Evolutionary conservation across 108 stramenopile species (phyloP).

Genomic region (Parietichytrium sp.): DNA sequence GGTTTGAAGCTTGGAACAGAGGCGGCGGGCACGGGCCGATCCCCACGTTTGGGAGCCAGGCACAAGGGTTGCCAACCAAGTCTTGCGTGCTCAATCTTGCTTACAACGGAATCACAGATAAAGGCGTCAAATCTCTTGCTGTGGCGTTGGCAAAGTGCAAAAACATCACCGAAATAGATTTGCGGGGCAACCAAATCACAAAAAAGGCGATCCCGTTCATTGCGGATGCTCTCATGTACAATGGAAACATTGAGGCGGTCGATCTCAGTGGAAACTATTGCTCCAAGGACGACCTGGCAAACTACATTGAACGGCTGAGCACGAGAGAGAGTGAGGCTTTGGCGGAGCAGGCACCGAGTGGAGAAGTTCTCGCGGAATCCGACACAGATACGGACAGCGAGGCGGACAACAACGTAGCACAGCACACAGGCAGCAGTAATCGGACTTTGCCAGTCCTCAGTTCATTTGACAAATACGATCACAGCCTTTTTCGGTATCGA

Average conservation of each 20-base stretch:
- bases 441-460: neutral
- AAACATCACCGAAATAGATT: constrained; percentile 21
- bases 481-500: neutral
- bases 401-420: neutral
- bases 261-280: neutral
- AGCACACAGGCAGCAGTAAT: neutral
- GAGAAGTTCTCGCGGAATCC: neutral
- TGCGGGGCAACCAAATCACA: constrained; percentile 1
- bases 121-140: neutral
- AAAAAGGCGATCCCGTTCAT: constrained; percentile 8
- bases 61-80: neutral
- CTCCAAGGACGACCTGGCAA: constrained; percentile 23
- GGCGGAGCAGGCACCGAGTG: neutral
- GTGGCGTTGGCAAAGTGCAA: constrained; percentile 28
- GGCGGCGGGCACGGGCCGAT: neutral
- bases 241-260: neutral
- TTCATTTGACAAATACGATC: neutral
- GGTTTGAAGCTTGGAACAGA: neutral
- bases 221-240: neutral
- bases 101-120: constrained; percentile 5
- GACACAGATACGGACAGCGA: neutral
- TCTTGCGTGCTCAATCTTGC: constrained; percentile 27
- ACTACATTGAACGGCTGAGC: neutral
- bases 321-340: neutral
- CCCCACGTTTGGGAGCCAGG: neutral